Evolutionary conservation across 2,329 filamentous ascomycete species (phyloP).

Genomic region (Cladosporium sp.): DNA sequence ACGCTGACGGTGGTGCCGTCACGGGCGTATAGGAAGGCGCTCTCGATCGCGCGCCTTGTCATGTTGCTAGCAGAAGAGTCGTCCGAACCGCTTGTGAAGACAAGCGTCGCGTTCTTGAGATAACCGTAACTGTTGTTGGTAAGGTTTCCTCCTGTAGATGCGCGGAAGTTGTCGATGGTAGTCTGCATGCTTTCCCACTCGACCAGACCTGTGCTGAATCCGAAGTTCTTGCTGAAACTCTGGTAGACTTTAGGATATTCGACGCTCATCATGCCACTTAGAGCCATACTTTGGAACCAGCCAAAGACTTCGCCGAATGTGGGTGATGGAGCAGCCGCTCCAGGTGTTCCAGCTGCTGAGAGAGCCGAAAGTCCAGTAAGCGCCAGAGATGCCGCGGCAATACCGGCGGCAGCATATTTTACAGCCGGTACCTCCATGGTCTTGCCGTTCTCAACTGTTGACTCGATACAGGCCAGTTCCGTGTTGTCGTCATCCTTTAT

Average conservation of each 20-base stretch:
- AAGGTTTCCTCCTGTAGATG: constrained; percentile 79
- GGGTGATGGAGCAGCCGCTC: constrained; percentile 69
- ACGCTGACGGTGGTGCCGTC: constrained; percentile 40
- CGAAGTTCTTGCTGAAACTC: constrained; percentile 91
- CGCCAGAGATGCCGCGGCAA: constrained; percentile 79
- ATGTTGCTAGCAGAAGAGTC: constrained; percentile 37
- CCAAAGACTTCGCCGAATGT: constrained; percentile 82
- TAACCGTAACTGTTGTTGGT: constrained; percentile 74
- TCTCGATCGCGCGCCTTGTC: constrained; percentile 30
- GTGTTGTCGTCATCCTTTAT: constrained; percentile 60
- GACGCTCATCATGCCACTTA: constrained; percentile 95
- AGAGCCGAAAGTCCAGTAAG: constrained; percentile 59
- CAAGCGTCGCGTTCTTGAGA: constrained; percentile 73
- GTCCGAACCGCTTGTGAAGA: constrained; percentile 64
- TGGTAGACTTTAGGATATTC: constrained; percentile 83
- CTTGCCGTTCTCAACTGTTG: constrained; percentile 83
- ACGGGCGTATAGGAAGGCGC: constrained; percentile 31
- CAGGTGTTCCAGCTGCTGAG: constrained; percentile 61
- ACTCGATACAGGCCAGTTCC: constrained; percentile 74
- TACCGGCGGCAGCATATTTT: constrained; percentile 77
- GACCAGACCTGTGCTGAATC: constrained; percentile 81
- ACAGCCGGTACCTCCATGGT: constrained; percentile 73
- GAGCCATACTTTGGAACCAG: constrained; percentile 91
- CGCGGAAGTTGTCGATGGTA: constrained; percentile 81
- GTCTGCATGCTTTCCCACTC: constrained; percentile 78